A percentile compares a stretch with the other conserved stretches of the same genome.
Evolutionary conservation across 331 rosid species (phyloP).

Genomic region (Pyracantha coccinea): DNA sequence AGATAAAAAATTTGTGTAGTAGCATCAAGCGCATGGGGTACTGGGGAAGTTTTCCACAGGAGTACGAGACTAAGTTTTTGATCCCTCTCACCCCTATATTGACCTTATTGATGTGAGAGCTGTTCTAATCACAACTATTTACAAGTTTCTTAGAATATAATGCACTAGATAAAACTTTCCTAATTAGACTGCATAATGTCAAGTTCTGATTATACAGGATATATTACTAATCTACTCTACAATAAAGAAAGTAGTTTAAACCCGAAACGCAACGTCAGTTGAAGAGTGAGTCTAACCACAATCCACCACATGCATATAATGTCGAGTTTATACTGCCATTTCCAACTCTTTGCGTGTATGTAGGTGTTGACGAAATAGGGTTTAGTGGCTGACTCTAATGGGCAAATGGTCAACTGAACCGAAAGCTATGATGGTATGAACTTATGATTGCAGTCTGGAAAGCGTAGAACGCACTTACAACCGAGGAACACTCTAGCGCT

Average conservation of each 20-base stretch:
- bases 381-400: neutral
- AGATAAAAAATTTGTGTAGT: neutral
- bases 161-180: neutral
- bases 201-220: neutral
- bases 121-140: neutral
- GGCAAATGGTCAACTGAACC: neutral
- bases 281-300: neutral
- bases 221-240: neutral
- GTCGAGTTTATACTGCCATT: neutral
- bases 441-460: neutral
- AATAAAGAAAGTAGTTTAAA: neutral
- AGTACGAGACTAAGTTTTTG: neutral
- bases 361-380: neutral
- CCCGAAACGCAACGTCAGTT: neutral
- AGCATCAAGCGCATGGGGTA: neutral
- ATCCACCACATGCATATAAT: neutral
- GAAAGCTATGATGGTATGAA: neutral
- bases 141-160: too few relatives aligned
- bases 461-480: neutral
- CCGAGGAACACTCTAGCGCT: neutral
- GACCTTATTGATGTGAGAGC: neutral
- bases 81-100: neutral
- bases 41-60: too few relatives aligned
- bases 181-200: neutral
- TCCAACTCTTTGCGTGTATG: neutral